Evolutionary conservation across 1,284 basidiomycete species (phyloP), one percentile per base, ranked within the genome.

Genomic region (Hemileia vastatrix): DNA sequence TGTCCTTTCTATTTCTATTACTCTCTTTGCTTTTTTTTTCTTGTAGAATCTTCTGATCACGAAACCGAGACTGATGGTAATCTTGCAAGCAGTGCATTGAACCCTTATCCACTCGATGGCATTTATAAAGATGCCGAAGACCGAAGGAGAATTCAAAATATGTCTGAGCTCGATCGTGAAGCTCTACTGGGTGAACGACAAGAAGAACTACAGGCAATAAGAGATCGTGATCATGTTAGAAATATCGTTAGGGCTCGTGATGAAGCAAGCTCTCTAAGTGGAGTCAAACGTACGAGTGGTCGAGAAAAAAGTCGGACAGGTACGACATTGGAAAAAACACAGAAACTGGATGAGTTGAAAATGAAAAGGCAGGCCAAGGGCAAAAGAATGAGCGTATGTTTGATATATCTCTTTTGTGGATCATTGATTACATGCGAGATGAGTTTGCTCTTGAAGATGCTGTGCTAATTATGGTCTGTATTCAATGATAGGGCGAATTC

Each of bases 331-430:
- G 58, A 53, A 52, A 61, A 61, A 47, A 23, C 58, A 47, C 58
- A 61, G 32, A 61, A 61, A 44, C 31, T 61, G 24, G 51, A 61
- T 61, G 58, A 61, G 24, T 45, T 61, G 40, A 61, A 61, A 54
- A n/a, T 52, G 31, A 61, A 44, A 33, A 49, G 58, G 40, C 58
- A 61, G 36, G 58, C 50, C 18, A 61, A 61, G 48, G 58, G 50
- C 18, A 61, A 36, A 48, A 50, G 58, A 1, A 50, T 51, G 4
- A 61, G 54, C 24, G 58, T 61, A 19, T 11, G 48, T 24, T n/a
- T n/a, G n/a, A n/a, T n/a, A n/a, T n/a, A n/a, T n/a, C n/a, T n/a
- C n/a, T n/a, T n/a, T n/a, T n/a, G n/a, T n/a, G n/a, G n/a, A n/a
- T n/a, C n/a, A n/a, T n/a, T n/a, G n/a, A n/a, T n/a, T n/a, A n/a